Conservation (phyloP, 257 asterid species). For the Solanum corneliomulleri region DNA sequence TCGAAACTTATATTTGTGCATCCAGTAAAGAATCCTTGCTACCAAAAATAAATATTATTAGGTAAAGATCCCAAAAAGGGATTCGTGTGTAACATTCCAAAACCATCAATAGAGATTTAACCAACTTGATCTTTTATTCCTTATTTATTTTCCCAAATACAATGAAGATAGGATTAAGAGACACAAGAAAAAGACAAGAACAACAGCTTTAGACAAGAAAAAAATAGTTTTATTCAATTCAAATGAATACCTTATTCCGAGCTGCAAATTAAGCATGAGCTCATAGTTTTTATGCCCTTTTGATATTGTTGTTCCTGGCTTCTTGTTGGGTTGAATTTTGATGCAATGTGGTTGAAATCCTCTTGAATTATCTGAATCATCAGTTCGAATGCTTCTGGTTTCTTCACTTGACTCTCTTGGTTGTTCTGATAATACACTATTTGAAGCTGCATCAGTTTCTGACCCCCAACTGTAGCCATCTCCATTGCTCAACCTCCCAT, state of each 20-base stretch:
- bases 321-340: slow-evolving; percentile 39
- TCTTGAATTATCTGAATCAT: slow-evolving; percentile 23
- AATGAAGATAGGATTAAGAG: not conserved
- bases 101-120: not conserved
- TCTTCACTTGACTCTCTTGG: slow-evolving; percentile 25
- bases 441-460: slow-evolving; percentile 44
- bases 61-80: not conserved
- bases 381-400: slow-evolving; percentile 3
- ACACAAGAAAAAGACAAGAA: not conserved
- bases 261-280: slow-evolving; percentile 92
- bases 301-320: slow-evolving; percentile 53
- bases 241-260: slow-evolving; percentile 68
- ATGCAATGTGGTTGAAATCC: slow-evolving; percentile 25
- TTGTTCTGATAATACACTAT: slow-evolving; percentile 18
- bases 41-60: not conserved
- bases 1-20: not conserved
- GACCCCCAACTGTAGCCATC: slow-evolving; percentile 26
- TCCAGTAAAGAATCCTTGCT: not conserved
- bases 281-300: slow-evolving; percentile 86
- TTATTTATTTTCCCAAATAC: not conserved
- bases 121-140: not conserved
- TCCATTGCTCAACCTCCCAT: slow-evolving; percentile 29
- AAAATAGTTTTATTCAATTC: not conserved
- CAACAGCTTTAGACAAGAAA: not conserved
- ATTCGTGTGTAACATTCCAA: not conserved